Base-by-base conservation (phyloP, 768 basidiomycete genomes). In the Suillus brevipes region DNA sequence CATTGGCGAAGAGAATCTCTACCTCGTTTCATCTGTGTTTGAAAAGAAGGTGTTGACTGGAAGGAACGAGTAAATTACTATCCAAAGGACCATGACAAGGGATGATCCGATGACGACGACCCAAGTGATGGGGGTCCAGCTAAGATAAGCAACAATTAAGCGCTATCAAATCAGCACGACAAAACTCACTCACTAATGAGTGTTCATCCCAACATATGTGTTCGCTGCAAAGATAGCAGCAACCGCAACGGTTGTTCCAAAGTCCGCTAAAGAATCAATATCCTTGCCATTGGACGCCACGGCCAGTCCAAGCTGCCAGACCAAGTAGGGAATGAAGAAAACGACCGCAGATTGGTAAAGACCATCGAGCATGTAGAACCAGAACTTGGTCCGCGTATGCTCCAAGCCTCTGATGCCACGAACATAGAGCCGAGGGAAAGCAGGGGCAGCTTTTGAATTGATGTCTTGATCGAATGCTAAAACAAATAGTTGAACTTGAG, bases 381-480 rank as follows among this genome's bases (percentile, higher is more conserved):
- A 98, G 79, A 99, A 99, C 79, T 92, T 95, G 60, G 80, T 67
- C 12, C 94, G 87, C 20, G 95, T 97, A 78, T 97, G 98, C 71
- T 97, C 97, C 18, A 95, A 82, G 25, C 96, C 95, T 18, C 90
- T 87, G 67, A 98, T 97, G 31, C 97, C 97, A 43, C 96, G 89
- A 68, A 95, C 83, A 75, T 99, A 99, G n/a, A 99, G 87, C 70
- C 95, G 92, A 6, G 97, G 97, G 79, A 92, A 97, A 7, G 94
- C 95, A 38, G 97, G 78, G 0, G 93, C 92, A 0, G 93, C 94
- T 74, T 88, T 86, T 23, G 93, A 90, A 73, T 95, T 94, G 71
- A 97, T 83, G 75, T 99, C 97, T 78, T 98, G 95, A 77, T 98
- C 97, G 74, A 97, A 97, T 25, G 95, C 93, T 64, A 62, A 40